A percentile compares a stretch with the other conserved stretches of the same genome.
phyloP scores from a whole-genome alignment of 2,329 filamentous ascomycete genomes.

The Remersonia thermophila region DNA sequence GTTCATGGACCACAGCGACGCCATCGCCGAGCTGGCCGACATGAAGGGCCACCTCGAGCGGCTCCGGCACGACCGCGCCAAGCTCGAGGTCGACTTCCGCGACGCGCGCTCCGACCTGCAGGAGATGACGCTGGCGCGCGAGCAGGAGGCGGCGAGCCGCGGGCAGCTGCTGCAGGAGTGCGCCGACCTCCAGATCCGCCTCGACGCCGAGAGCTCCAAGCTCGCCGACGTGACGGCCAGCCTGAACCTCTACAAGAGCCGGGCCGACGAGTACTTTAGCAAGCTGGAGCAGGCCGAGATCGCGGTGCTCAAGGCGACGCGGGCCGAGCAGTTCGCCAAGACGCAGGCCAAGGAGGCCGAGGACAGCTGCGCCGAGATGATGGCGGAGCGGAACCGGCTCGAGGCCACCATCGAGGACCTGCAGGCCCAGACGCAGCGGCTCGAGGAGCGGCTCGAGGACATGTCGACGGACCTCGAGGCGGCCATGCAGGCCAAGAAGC shows the following conservation, averaged over 20 bases:
- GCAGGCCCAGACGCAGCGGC: constrained; percentile 75
- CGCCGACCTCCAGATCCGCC: constrained; percentile 80
- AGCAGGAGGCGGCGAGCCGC: constrained; percentile 79
- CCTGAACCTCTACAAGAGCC: constrained; percentile 77
- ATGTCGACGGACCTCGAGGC: constrained; percentile 79
- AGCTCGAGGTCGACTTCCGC: constrained; percentile 74
- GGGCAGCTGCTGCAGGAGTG: constrained; percentile 85
- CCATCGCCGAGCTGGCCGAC: constrained; percentile 72
- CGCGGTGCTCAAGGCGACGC: constrained; percentile 77
- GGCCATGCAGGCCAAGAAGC: constrained; percentile 78
- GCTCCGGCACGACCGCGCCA: constrained; percentile 67
- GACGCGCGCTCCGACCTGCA: constrained; percentile 74
- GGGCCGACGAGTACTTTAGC: constrained; percentile 91
- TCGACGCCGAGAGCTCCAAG: constrained; percentile 81
- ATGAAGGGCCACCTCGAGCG: constrained; percentile 80
- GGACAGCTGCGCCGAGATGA: constrained; percentile 77
- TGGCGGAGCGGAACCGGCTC: constrained; percentile 86
- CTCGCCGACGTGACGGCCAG: constrained; percentile 73
- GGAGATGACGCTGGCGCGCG: constrained; percentile 64
- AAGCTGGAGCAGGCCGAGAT: constrained; percentile 97
- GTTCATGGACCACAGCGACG: constrained; percentile 73
- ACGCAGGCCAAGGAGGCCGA: constrained; percentile 82
- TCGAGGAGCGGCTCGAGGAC: constrained; percentile 86
- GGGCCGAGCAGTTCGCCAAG: constrained; percentile 90
- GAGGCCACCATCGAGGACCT: constrained; percentile 79